Evolutionary conservation across 2,329 filamentous ascomycete species (phyloP).

Genomic region (Diaporthe batatas): DNA sequence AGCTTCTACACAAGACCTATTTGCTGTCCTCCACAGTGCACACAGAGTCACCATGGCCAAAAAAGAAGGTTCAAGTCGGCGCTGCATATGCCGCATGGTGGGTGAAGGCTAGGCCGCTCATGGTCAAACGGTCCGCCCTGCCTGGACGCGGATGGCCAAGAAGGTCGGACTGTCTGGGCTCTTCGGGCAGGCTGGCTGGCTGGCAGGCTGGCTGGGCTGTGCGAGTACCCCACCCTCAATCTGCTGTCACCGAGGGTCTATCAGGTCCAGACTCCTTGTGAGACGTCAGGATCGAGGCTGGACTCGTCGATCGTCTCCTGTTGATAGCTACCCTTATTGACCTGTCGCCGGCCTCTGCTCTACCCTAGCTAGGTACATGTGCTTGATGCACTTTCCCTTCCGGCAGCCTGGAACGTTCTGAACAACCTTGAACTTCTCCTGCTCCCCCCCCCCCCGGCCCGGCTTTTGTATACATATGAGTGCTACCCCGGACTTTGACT

Average conservation of each 20-base stretch:
- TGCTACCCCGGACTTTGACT: constrained; percentile 15
- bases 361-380: neutral
- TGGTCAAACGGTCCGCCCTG: constrained; percentile 20
- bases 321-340: constrained; percentile 37
- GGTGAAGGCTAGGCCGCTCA: constrained; percentile 14
- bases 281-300: constrained; percentile 41
- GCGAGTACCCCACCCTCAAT: constrained; percentile 25
- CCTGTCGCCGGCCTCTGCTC: constrained; percentile 19
- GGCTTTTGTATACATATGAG: neutral
- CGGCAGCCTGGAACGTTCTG: constrained; percentile 33
- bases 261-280: constrained; percentile 38
- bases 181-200: neutral
- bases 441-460: neutral
- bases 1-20: no score
- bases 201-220: neutral
- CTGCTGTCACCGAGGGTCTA: constrained; percentile 38
- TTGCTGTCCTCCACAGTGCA: neutral
- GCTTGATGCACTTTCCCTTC: constrained; percentile 15
- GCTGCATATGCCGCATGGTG: neutral
- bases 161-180: constrained; percentile 12
- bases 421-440: constrained; percentile 21
- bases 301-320: constrained; percentile 39
- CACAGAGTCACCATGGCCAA: neutral
- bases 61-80: constrained; percentile 13
- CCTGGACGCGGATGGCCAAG: constrained; percentile 18